These are phyloP conservation scores for Scenedesmus sp. DNA, from an alignment of 163 green algal genomes.

Conservation along the genomic window DNA sequence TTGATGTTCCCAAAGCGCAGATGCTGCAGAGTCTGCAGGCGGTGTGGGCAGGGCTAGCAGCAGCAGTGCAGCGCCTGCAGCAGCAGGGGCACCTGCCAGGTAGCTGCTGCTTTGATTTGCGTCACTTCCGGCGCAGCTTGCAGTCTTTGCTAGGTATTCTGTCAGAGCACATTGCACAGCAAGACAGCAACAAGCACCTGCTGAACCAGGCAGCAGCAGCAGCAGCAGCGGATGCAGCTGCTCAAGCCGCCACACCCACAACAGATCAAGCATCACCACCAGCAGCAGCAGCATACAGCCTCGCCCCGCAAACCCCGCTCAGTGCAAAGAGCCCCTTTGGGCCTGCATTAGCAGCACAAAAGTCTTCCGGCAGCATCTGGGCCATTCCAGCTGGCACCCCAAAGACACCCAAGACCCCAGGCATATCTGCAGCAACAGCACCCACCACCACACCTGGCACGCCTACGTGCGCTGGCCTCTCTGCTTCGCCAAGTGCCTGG, in stretches of 20 bases:
- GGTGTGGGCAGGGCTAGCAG: not conserved
- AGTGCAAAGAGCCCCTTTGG: not conserved
- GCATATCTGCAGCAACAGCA: not conserved
- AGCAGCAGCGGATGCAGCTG: not conserved
- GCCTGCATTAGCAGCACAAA: not conserved
- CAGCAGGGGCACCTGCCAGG: not conserved
- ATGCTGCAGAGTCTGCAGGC: not conserved
- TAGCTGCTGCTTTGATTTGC: conserved; percentile 23
- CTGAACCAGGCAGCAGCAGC: not conserved
- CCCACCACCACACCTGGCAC: not conserved
- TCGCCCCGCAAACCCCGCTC: not conserved
- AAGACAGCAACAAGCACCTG: not conserved
- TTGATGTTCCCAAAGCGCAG: not conserved
- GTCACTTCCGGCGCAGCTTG: not conserved
- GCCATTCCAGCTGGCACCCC: not conserved
- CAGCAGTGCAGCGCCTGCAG: conserved; percentile 11
- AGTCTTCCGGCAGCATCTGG: not conserved
- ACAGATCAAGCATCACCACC: not conserved
- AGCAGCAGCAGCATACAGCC: not conserved
- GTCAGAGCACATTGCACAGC: conserved; percentile 4
- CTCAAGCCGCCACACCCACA: not conserved
- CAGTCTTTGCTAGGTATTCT: not conserved
- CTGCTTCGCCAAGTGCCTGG: not conserved
- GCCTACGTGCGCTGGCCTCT: not conserved
- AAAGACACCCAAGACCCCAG: not conserved